Percentiles rank a stretch among this genome's conserved stretches.
Conservation (phyloP, 441 rosid genomes). For the Euphorbia celastroides region DNA sequence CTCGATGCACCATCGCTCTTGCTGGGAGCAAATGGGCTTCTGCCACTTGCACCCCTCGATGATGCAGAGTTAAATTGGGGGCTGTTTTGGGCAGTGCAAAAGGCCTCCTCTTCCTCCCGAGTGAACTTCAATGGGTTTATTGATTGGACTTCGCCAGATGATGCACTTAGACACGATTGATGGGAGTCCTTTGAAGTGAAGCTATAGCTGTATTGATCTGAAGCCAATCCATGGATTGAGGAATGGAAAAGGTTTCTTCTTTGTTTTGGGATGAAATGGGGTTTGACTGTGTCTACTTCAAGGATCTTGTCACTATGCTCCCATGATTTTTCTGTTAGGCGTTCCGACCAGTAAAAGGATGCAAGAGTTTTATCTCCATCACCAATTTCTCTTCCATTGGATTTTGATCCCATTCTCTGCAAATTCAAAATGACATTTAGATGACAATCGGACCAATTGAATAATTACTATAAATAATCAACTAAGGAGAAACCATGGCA, state of each 20-base stretch:
- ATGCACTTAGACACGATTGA: slow-evolving; percentile 40
- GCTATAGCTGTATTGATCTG: slow-evolving; percentile 38
- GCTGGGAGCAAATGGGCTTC: slow-evolving; percentile 62
- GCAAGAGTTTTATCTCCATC: slow-evolving; percentile 30
- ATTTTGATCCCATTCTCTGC: slow-evolving; percentile 68
- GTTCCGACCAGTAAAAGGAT: slow-evolving; percentile 30
- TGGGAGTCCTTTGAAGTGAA: slow-evolving; percentile 50
- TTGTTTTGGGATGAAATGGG: slow-evolving; percentile 34
- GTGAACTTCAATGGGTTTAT: slow-evolving; percentile 35
- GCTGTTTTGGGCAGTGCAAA: slow-evolving; percentile 62
- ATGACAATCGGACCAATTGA: not conserved
- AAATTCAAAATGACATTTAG: not conserved
- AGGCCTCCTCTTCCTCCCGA: slow-evolving; percentile 42
- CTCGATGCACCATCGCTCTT: slow-evolving; percentile 56
- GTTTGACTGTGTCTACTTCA: slow-evolving; percentile 56
- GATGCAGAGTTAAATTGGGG: slow-evolving; percentile 66
- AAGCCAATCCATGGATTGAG: slow-evolving; percentile 26
- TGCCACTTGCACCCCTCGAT: slow-evolving; percentile 44
- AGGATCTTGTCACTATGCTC: slow-evolving; percentile 59
- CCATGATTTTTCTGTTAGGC: slow-evolving; percentile 25
- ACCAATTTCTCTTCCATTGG: slow-evolving; percentile 29
- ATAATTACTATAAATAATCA: not conserved
- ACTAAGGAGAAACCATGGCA: slow-evolving; percentile 11
- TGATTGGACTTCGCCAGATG: slow-evolving; percentile 56
- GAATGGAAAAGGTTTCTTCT: slow-evolving; percentile 46